These are phyloP conservation scores for Cutaneotrichosporon sp. DNA, from an alignment of 1,284 basidiomycete genomes.

Conservation along the genomic window DNA sequence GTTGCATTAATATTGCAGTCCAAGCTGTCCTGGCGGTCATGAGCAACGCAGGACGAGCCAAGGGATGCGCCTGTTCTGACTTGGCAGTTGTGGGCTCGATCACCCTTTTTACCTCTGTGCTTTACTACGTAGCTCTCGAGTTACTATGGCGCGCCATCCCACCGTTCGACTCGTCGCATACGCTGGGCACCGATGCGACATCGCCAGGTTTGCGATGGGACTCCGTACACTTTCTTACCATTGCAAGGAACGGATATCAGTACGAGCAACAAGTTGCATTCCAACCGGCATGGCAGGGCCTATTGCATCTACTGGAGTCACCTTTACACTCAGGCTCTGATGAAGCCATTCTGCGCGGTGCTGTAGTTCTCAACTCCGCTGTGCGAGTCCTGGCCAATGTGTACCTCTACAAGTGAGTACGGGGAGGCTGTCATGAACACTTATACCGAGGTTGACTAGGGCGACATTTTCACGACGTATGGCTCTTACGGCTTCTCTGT, in stretches of 20 bases:
- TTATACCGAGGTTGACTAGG: constrained; percentile 26
- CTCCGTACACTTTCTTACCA: constrained; percentile 67
- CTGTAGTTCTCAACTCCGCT: constrained; percentile 26
- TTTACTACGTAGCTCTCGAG: constrained; percentile 18
- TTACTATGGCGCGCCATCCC: constrained; percentile 11
- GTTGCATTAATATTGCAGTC: too few species aligned
- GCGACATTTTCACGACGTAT: constrained; percentile 48
- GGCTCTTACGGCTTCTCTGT: constrained; percentile 58
- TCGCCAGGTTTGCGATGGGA: constrained; percentile 72
- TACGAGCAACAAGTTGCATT: constrained; percentile 88
- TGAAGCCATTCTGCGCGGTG: constrained; percentile 29
- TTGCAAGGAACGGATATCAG: constrained; percentile 59
- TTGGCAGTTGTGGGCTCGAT: not conserved
- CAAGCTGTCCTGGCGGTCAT: too few species aligned
- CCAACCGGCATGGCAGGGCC: constrained; percentile 62
- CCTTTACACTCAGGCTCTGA: not conserved
- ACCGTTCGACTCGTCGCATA: constrained; percentile 37
- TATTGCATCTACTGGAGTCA: constrained; percentile 51
- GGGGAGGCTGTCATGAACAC: too few species aligned
- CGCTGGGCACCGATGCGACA: constrained; percentile 8
- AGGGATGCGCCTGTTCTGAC: not conserved
- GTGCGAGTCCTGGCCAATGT: constrained; percentile 47
- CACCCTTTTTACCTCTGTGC: constrained; percentile 1
- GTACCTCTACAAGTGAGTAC: constrained; percentile 59
- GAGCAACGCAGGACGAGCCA: too few species aligned